Conservation (phyloP, 1,284 basidiomycete genomes). For the Malassezia caprae region DNA sequence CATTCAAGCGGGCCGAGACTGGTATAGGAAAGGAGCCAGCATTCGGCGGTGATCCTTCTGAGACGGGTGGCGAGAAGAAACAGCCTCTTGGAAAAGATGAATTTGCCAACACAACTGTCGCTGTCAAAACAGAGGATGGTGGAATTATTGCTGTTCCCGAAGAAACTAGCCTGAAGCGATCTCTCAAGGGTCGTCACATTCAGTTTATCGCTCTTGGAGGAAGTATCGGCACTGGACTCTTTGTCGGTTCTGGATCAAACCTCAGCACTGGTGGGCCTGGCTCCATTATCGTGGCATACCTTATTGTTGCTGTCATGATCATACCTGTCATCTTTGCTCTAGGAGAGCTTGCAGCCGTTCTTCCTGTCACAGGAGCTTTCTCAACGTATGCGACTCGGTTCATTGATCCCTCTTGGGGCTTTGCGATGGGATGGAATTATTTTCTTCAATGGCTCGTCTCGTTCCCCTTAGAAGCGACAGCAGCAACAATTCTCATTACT, state of each 20-base stretch:
- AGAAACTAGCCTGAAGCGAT: constrained; percentile 30
- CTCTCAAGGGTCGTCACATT: constrained; percentile 34
- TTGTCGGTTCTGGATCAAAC: constrained; percentile 52
- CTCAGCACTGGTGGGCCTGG: constrained; percentile 53
- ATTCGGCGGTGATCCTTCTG: constrained; percentile 2
- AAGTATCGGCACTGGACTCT: constrained; percentile 53
- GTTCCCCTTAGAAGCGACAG: constrained; percentile 39
- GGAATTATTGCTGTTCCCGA: constrained; percentile 12
- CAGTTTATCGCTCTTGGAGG: constrained; percentile 40
- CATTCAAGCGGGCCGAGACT: constrained; percentile 18
- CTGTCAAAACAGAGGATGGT: constrained; percentile 13
- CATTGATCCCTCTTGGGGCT: constrained; percentile 41
- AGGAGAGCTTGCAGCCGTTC: constrained; percentile 38
- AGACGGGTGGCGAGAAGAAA: background rate
- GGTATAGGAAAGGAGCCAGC: constrained; percentile 2
- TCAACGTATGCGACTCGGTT: constrained; percentile 43
- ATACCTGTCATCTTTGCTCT: constrained; percentile 49
- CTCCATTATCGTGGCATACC: constrained; percentile 46
- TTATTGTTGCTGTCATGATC: constrained; percentile 45
- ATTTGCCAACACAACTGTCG: constrained; percentile 12
- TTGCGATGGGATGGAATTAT: constrained; percentile 45
- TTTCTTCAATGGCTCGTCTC: constrained; percentile 43
- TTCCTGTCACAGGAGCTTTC: constrained; percentile 44
- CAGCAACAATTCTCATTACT: constrained; percentile 38
- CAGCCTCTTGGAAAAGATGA: constrained; percentile 12